Evolutionary conservation across 2,329 filamentous ascomycete genomes (phyloP).

Genomic region (Fusarium penzigii): DNA sequence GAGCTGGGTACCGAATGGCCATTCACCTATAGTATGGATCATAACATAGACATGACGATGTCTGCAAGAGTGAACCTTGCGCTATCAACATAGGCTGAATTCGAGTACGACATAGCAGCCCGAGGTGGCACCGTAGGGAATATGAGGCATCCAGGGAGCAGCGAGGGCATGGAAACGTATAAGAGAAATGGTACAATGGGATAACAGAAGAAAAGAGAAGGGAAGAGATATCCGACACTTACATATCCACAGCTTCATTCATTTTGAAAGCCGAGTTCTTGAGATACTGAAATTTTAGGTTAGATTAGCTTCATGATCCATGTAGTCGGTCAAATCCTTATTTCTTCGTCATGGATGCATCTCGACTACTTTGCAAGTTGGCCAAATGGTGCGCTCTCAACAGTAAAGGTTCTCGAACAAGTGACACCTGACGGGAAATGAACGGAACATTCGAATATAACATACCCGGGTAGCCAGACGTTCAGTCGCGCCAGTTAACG

Average conservation of each 20-base stretch:
- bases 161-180: slow-evolving; percentile 2
- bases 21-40: slow-evolving; percentile 11
- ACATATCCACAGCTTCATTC: slow-evolving; percentile 58
- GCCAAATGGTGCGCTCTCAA: background rate
- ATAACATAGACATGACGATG: slow-evolving; percentile 9
- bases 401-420: background rate
- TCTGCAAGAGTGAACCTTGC: slow-evolving; percentile 5
- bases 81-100: background rate
- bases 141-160: slow-evolving; percentile 6
- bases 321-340: too few relatives aligned
- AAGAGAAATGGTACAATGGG: slow-evolving; percentile 2
- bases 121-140: background rate
- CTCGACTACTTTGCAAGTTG: background rate
- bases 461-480: slow-evolving; percentile 48
- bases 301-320: slow-evolving; percentile 17
- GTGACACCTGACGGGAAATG: background rate
- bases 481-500: slow-evolving; percentile 45
- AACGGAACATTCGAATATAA: slow-evolving; percentile 9
- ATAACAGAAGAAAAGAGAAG: slow-evolving; percentile 15
- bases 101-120: background rate
- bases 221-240: slow-evolving; percentile 40
- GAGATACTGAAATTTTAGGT: slow-evolving; percentile 42
- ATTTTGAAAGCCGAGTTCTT: slow-evolving; percentile 52
- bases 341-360: background rate
- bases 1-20: slow-evolving; percentile 35